These are phyloP conservation scores for Boletus barrowsii DNA, from an alignment of 768 basidiomycete genomes.

Conservation along the genomic window DNA sequence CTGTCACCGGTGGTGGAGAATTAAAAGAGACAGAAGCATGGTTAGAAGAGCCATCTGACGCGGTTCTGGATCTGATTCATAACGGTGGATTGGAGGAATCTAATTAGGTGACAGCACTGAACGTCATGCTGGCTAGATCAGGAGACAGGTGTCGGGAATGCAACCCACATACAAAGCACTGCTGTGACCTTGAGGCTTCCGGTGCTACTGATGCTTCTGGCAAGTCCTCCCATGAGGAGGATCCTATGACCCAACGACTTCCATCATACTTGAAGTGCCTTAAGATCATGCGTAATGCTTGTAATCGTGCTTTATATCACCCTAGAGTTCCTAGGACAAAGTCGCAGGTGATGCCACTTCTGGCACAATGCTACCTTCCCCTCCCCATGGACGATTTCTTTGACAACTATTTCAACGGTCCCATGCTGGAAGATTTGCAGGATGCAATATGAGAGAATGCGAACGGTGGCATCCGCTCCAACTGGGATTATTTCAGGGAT, in stretches of 20 bases:
- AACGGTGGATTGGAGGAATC: slow-evolving; percentile 1
- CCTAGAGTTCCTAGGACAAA: too few species aligned
- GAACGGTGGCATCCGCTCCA: background rate
- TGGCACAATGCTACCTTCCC: too few species aligned
- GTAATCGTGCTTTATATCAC: too few species aligned
- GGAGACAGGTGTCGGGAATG: slow-evolving; percentile 4
- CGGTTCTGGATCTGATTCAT: background rate
- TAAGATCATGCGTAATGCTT: too few species aligned
- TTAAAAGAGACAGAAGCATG: background rate
- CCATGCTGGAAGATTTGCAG: too few species aligned
- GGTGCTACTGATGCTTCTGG: background rate
- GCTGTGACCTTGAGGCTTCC: background rate
- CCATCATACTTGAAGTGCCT: background rate
- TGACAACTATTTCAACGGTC: too few species aligned
- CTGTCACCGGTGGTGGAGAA: background rate
- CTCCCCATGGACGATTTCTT: too few species aligned
- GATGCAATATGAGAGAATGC: too few species aligned
- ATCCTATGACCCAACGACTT: background rate
- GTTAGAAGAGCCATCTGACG: slow-evolving; percentile 1
- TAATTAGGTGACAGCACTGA: background rate
- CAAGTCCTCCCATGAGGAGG: background rate
- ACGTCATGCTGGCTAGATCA: background rate
- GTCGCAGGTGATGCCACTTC: too few species aligned
- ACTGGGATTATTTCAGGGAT: slow-evolving; percentile 8
- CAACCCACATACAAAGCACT: background rate